Conservation (phyloP, 768 basidiomycete species). For the Pisolithus microcarpus region DNA sequence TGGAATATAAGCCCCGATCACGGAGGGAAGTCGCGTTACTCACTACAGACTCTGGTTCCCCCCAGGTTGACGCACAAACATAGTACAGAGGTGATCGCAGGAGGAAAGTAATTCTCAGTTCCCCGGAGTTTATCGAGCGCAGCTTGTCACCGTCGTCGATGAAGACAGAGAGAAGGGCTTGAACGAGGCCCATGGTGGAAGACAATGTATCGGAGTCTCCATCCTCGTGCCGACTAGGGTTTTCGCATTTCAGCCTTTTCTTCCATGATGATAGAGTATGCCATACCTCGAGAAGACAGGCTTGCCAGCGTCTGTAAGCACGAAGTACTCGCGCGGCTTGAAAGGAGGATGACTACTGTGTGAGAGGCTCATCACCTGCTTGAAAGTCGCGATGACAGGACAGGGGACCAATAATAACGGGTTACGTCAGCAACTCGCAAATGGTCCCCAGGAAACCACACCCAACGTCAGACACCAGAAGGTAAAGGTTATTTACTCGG, state of each 20-base stretch:
- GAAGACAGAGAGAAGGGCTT: constrained; percentile 93
- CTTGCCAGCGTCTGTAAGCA: constrained; percentile 93
- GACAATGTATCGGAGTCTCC: constrained; percentile 62
- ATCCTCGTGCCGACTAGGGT: constrained; percentile 41
- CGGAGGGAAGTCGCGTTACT: constrained; percentile 25
- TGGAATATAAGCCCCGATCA: constrained; percentile 37
- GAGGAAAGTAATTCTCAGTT: constrained; percentile 79
- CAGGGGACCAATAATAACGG: too few relatives aligned
- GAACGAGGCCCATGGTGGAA: constrained; percentile 84
- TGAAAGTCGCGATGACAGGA: too few relatives aligned
- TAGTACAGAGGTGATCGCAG: constrained; percentile 87
- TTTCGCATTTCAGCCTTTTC: not conserved
- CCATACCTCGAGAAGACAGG: constrained; percentile 86
- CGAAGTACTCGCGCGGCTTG: constrained; percentile 75
- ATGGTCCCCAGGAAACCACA: too few relatives aligned
- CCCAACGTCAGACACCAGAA: too few relatives aligned
- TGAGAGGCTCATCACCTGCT: not conserved
- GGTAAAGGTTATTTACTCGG: too few relatives aligned
- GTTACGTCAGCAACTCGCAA: too few relatives aligned
- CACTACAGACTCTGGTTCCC: constrained; percentile 94
- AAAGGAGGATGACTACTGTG: constrained; percentile 17
- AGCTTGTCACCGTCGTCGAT: constrained; percentile 85
- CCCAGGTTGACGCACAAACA: constrained; percentile 86
- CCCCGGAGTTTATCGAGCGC: constrained; percentile 77
- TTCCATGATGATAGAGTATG: not conserved